phyloP scores from a whole-genome alignment of 106 monocot genomes.

The Dioscorea alata region DNA sequence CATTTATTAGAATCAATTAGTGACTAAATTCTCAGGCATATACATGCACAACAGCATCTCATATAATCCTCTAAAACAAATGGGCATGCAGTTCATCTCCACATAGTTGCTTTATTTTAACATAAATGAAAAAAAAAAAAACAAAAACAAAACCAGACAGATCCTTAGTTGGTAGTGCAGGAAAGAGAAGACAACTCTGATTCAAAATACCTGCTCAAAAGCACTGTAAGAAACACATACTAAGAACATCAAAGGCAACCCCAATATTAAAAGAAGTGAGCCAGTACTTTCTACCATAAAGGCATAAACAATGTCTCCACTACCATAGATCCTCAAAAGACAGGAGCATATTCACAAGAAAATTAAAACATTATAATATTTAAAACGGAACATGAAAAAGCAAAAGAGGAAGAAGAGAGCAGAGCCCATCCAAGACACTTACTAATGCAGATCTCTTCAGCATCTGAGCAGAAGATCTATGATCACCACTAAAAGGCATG shows the following conservation, averaged over 20 bases:
- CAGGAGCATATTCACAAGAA: not conserved
- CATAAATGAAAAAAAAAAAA: not conserved
- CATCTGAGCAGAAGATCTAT: constrained; percentile 9
- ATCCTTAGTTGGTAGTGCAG: not conserved
- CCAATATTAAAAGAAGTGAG: not conserved
- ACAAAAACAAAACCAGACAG: not conserved
- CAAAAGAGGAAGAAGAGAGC: not conserved
- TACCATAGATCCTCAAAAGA: not conserved
- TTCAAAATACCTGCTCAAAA: not conserved
- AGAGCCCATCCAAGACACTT: constrained; percentile 2
- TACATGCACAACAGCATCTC: not conserved
- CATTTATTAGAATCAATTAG: not conserved
- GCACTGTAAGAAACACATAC: not conserved
- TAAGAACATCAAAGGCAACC: not conserved
- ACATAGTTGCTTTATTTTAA: not conserved
- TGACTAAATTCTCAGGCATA: not conserved
- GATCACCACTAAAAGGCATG: no score
- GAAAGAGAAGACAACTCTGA: not conserved
- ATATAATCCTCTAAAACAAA: not conserved
- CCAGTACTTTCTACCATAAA: not conserved
- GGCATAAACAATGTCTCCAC: no score
- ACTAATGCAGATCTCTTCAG: constrained; percentile 24
- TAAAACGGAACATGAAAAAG: not conserved
- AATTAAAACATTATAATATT: not conserved
- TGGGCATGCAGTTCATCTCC: not conserved